Percentiles rank a stretch among this genome's conserved stretches.
These are phyloP conservation scores for Angophora floribunda DNA, from an alignment of 345 rosid genomes.

Conservation along the genomic window DNA sequence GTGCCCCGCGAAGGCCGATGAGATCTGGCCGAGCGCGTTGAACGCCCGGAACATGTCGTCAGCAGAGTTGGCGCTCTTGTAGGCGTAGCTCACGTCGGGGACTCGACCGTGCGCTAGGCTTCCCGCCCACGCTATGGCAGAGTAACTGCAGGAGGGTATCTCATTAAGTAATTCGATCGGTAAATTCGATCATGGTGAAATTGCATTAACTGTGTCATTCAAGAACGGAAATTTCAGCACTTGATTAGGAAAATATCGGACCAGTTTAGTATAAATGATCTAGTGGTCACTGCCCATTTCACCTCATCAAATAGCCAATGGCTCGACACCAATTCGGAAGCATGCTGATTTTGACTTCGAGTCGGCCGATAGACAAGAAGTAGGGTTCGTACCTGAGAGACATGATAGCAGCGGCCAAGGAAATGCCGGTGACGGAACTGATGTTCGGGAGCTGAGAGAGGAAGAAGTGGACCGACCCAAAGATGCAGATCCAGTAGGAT, in stretches of 20 bases:
- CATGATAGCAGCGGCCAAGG: slow-evolving; percentile 89
- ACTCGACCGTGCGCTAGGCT: slow-evolving; percentile 47
- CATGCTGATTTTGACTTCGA: background rate
- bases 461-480: slow-evolving; percentile 79
- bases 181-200: background rate
- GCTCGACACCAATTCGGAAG: background rate
- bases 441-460: slow-evolving; percentile 91
- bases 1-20: slow-evolving; percentile 86
- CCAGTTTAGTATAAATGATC: background rate
- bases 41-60: slow-evolving; percentile 63
- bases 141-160: slow-evolving; percentile 41
- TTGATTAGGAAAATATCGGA: background rate
- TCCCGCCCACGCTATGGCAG: slow-evolving; percentile 89
- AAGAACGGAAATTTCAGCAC: background rate
- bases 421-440: slow-evolving; percentile 81
- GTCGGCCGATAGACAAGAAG: background rate
- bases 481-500: slow-evolving; percentile 85
- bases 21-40: slow-evolving; percentile 74
- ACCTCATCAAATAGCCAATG: background rate
- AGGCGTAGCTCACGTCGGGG: slow-evolving; percentile 59
- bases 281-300: background rate
- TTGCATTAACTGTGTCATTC: background rate
- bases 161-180: background rate
- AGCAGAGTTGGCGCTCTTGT: slow-evolving; percentile 27
- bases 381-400: slow-evolving; percentile 50